Conservation (phyloP, 2,329 filamentous ascomycete species). For the Bipolaris bicolor region DNA sequence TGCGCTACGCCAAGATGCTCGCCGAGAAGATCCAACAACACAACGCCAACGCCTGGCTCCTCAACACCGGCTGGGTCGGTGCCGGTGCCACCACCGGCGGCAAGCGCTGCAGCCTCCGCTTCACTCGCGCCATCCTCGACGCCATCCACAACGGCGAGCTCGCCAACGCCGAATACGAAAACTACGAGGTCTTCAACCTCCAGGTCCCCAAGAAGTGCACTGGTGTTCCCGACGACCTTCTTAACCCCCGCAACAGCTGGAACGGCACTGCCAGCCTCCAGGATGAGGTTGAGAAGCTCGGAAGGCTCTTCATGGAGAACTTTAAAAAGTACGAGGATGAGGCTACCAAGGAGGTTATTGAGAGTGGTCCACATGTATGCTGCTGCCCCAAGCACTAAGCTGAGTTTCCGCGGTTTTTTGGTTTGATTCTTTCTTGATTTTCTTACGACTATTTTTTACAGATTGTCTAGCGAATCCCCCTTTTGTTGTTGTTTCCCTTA, state of each 20-base stretch:
- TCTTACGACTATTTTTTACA: slow-evolving; percentile 12
- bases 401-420: not conserved
- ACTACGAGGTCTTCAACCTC: slow-evolving; percentile 95
- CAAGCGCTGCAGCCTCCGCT: slow-evolving; percentile 97
- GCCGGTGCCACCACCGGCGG: slow-evolving; percentile 85
- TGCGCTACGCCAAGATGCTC: slow-evolving; percentile 98
- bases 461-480: slow-evolving; percentile 11
- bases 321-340: slow-evolving; percentile 93
- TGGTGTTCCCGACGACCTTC: slow-evolving; percentile 85
- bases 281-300: slow-evolving; percentile 88
- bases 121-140: slow-evolving; percentile 97
- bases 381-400: slow-evolving; percentile 46
- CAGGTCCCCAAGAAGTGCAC: slow-evolving; percentile 91
- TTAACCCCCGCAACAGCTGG: slow-evolving; percentile 96
- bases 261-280: slow-evolving; percentile 83
- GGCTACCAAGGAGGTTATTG: slow-evolving; percentile 60
- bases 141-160: slow-evolving; percentile 97
- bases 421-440: slow-evolving; percentile 11
- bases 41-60: slow-evolving; percentile 95
- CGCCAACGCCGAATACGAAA: slow-evolving; percentile 90
- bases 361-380: slow-evolving; percentile 54
- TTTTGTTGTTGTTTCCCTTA: not conserved
- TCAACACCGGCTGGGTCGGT: slow-evolving; percentile 98
- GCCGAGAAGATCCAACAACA: slow-evolving; percentile 96
- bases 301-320: slow-evolving; percentile 89